These are phyloP conservation scores for Recurvomyces mirabilis DNA, from an alignment of 495 filamentous ascomycete genomes.

Conservation along the genomic window DNA sequence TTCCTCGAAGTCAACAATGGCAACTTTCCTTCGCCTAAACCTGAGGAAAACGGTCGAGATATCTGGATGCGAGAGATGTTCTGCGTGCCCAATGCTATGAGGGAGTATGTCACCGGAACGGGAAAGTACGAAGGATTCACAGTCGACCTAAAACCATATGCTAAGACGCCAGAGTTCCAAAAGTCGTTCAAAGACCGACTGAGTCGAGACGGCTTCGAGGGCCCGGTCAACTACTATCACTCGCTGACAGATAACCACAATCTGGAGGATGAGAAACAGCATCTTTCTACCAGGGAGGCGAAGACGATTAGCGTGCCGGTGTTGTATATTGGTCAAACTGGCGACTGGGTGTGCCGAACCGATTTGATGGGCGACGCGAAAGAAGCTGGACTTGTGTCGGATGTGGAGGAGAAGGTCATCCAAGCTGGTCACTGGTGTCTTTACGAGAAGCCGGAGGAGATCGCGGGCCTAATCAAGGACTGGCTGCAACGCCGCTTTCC, in stretches of 20 bases:
- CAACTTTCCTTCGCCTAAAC: not conserved
- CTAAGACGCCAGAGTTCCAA: slow-evolving; percentile 8
- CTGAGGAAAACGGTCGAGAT: slow-evolving; percentile 1
- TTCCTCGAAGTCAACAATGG: slow-evolving; percentile 9
- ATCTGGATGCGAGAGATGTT: slow-evolving; percentile 15
- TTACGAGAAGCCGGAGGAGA: slow-evolving; percentile 16
- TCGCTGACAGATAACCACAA: slow-evolving; percentile 1
- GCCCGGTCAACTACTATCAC: slow-evolving; percentile 14
- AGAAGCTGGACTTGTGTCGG: slow-evolving; percentile 4
- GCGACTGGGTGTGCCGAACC: slow-evolving; percentile 12
- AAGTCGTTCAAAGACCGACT: slow-evolving; percentile 4
- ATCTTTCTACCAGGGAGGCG: not conserved
- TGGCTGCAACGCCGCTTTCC: slow-evolving; percentile 5
- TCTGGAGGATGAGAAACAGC: slow-evolving; percentile 15
- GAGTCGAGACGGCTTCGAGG: slow-evolving; percentile 14
- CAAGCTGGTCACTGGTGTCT: slow-evolving; percentile 16
- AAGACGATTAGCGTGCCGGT: slow-evolving; percentile 10
- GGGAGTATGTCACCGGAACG: slow-evolving; percentile 7
- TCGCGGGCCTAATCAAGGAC: slow-evolving; percentile 4
- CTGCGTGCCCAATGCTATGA: slow-evolving; percentile 3
- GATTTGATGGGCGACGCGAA: slow-evolving; percentile 10
- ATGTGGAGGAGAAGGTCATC: slow-evolving; percentile 11
- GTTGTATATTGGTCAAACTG: slow-evolving; percentile 17
- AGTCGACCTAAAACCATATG: slow-evolving; percentile 8
- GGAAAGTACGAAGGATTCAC: slow-evolving; percentile 12